phyloP scores from a whole-genome alignment of 164 flowering plant species.

The Saururus chinensis region DNA sequence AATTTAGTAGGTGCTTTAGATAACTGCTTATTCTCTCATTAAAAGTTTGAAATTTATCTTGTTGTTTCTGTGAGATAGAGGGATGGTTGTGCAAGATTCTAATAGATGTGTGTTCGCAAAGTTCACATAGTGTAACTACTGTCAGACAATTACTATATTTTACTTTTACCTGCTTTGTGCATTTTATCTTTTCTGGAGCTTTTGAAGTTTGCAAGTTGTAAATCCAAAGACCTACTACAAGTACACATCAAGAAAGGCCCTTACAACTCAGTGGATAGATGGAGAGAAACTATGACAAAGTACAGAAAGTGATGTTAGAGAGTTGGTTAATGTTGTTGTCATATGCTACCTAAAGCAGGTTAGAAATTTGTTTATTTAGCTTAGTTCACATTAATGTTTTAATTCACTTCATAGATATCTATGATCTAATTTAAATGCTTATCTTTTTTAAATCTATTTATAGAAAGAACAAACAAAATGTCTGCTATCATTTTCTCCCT shows the following conservation, averaged over 20 bases:
- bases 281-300: constrained; percentile 98
- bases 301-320: constrained; percentile 96
- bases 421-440: no score
- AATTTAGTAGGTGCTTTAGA: background rate
- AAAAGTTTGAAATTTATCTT: background rate
- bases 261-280: constrained; percentile 88
- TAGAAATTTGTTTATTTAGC: constrained; percentile 1
- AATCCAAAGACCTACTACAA: constrained; percentile 73
- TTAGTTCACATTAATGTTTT: no score
- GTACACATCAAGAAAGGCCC: constrained; percentile 93
- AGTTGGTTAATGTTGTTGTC: constrained; percentile 93
- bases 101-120: no score
- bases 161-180: background rate
- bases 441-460: no score
- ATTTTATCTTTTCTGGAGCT: background rate
- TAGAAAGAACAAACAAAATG: background rate
- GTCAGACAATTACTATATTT: no score
- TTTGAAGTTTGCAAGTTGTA: constrained; percentile 51
- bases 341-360: constrained; percentile 99
- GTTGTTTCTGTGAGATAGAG: background rate
- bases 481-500: background rate
- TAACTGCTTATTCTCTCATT: background rate
- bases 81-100: background rate
- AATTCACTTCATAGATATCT: no score
- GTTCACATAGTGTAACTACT: no score